Base-by-base conservation (phyloP, 306 rosid species). In the Quercus berberidifolia region DNA sequence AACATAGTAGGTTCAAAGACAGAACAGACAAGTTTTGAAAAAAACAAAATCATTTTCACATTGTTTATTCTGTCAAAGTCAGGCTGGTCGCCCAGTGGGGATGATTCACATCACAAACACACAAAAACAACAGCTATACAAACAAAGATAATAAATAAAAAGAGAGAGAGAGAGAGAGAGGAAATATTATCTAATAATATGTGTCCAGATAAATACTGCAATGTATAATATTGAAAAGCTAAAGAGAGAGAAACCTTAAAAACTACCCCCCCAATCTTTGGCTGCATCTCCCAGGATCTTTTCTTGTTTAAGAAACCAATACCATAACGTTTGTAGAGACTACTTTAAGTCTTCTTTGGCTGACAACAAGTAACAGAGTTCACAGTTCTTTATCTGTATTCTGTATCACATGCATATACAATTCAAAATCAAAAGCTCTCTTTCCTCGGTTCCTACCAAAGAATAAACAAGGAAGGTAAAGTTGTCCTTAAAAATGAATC, bases 171-270 rank as follows among this genome's bases (percentile, higher is more conserved):
- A 74, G 54, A 46, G 31, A 67, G 12, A 74, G 54, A 46, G 41
- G 55, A 68, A 78, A 69, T 49, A 55, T 15, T 72, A 83, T 57
- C 77, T 79, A 75, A 81, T 58, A 75, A 81, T 58, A 81, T 58
- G 75, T 57, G 79, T 69, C 73, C 38, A 74, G 28, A 85, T 2
- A 71, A 73, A 85, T 84, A 12, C 54, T 49, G 15, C 54, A 41
- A 8, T 71, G 77, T 74, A 83, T 68, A 87, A 83, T 55, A 67
- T 69, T 69, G 69, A 76, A 74, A 83, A 65, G 46, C 56, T 68
- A 74, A 67, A 75, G 28, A 74, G 83, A 74, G 33, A 54, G 82
- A 80, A 81, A 89, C 91, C 89, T 78, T 79, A 79, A 84, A 90
- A 35, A 35, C 41, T 6, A 35, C 41, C 9, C 41, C 15, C 73